Base-by-base conservation (phyloP, 345 rosid genomes). In the Syzygium oleosum region DNA sequence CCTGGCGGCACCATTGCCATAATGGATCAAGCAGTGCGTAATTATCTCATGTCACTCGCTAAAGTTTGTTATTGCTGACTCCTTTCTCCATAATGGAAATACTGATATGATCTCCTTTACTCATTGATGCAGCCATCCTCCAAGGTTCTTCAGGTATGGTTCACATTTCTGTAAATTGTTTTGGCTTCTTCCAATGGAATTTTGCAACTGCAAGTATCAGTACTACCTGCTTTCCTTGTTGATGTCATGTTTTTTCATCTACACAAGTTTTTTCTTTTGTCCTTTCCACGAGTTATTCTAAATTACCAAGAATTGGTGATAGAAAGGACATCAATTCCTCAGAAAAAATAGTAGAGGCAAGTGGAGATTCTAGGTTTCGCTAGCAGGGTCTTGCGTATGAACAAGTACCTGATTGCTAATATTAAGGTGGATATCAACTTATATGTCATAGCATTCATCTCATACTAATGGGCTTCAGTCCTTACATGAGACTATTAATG, bases 1-100 rank as follows among this genome's bases (percentile, higher is more conserved):
- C 94, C 95, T 41, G 95, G 95, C 38, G 97, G 95, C 88, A 93
- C 93, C 13, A 85, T 94, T 80, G 93, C 91, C 77, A 52, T 94
- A 84, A 91, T 91, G 29, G 97, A 93, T 90, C 92, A 91, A 27
- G 89, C 95, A 52, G 97, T 93, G 91, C 87, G 89, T 84, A 49
- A 56, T 43, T 73, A 17, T 53, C 54, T 43, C 77, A 2, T 22
- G 6, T 80, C 83, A 85, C 52, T 38, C 3, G 43, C 51, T 21
- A 1, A 83, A 41, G 23, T 86, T 38, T n/a, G 83, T 31, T 84
- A 9, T 38, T 73, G 17, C 9, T 52, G 38, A n/a, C 52, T 12
- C 51, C 23, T 85, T 89, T 51, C 17, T 27, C 86, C 86, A 31
- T 61, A 41, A 61, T 7, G 51, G 34, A 46, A 2, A 51, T 31